phyloP scores from a whole-genome alignment of 768 basidiomycete species.

The Tremella mesenterica region DNA sequence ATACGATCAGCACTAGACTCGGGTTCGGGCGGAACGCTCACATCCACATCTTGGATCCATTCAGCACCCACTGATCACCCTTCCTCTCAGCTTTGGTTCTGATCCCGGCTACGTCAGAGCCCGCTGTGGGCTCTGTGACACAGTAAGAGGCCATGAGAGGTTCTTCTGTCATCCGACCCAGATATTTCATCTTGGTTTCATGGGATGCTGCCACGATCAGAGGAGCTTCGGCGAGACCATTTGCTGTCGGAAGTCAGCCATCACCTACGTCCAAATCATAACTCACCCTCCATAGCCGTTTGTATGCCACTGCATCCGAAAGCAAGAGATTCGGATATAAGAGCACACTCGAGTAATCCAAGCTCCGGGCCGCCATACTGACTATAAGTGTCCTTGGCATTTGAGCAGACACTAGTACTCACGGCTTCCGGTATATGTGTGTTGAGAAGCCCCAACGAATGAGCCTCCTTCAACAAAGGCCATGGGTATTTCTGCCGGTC shows the following conservation, averaged over 20 bases:
- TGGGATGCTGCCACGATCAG: constrained; percentile 43
- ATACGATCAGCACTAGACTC: constrained; percentile 1
- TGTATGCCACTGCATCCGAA: constrained; percentile 44
- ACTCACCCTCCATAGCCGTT: constrained; percentile 44
- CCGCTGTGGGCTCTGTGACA: constrained; percentile 45
- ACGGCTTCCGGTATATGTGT: constrained; percentile 46
- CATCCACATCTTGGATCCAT: constrained; percentile 46
- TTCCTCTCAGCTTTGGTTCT: constrained; percentile 44
- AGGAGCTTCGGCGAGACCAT: constrained; percentile 44
- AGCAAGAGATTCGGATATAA: constrained; percentile 44
- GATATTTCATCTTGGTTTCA: constrained; percentile 45
- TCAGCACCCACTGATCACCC: constrained; percentile 62
- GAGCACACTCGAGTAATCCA: constrained; percentile 40
- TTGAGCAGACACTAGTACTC: too few species aligned
- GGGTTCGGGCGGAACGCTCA: constrained; percentile 6
- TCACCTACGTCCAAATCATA: background rate
- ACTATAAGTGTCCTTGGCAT: background rate
- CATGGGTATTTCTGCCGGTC: constrained; percentile 43
- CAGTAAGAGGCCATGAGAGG: constrained; percentile 46
- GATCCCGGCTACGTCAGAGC: constrained; percentile 47
- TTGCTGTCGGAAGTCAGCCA: constrained; percentile 26
- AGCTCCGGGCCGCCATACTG: constrained; percentile 45
- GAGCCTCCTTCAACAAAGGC: constrained; percentile 45
- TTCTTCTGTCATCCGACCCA: constrained; percentile 46
- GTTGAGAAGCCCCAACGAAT: constrained; percentile 44